phyloP scores from a whole-genome alignment of 768 basidiomycete species.

The Panaeolus cyanescens region DNA sequence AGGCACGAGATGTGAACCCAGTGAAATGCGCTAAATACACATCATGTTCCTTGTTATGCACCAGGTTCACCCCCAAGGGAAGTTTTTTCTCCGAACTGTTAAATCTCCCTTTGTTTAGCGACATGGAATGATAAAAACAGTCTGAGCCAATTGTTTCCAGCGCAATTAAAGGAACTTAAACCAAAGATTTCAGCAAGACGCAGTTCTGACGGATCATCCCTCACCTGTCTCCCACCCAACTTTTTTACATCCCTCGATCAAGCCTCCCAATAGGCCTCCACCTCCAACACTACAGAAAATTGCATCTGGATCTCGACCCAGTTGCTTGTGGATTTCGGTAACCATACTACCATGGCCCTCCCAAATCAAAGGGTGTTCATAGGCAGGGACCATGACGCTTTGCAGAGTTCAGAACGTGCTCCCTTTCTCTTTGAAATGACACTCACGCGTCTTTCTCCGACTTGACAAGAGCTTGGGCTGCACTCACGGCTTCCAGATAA shows the following conservation, averaged over 20 bases:
- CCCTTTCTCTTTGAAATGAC: background rate
- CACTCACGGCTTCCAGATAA: slow-evolving; percentile 58
- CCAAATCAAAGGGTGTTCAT: slow-evolving; percentile 71
- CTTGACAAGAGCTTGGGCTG: slow-evolving; percentile 48
- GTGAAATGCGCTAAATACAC: slow-evolving; percentile 61
- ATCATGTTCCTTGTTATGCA: slow-evolving; percentile 41
- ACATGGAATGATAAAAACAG: slow-evolving; percentile 72
- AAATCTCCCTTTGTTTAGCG: slow-evolving; percentile 50
- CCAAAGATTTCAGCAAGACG: background rate
- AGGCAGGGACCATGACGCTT: slow-evolving; percentile 72
- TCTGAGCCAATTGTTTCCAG: slow-evolving; percentile 74
- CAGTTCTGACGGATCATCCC: slow-evolving; percentile 15
- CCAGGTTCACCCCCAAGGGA: slow-evolving; percentile 42
- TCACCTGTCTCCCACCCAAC: slow-evolving; percentile 73
- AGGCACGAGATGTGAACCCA: slow-evolving; percentile 62
- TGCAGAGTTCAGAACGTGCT: slow-evolving; percentile 1
- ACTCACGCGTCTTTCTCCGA: slow-evolving; percentile 56
- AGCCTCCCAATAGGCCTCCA: slow-evolving; percentile 68
- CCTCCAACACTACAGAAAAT: slow-evolving; percentile 83
- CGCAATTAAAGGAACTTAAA: slow-evolving; percentile 62
- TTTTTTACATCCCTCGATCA: slow-evolving; percentile 64
- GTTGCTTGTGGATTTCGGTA: slow-evolving; percentile 57
- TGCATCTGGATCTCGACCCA: slow-evolving; percentile 60
- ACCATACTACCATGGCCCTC: slow-evolving; percentile 79
- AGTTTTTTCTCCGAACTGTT: slow-evolving; percentile 31